Evolutionary conservation across 1,284 basidiomycete genomes (phyloP).

Genomic region (Ustilago hordei): DNA sequence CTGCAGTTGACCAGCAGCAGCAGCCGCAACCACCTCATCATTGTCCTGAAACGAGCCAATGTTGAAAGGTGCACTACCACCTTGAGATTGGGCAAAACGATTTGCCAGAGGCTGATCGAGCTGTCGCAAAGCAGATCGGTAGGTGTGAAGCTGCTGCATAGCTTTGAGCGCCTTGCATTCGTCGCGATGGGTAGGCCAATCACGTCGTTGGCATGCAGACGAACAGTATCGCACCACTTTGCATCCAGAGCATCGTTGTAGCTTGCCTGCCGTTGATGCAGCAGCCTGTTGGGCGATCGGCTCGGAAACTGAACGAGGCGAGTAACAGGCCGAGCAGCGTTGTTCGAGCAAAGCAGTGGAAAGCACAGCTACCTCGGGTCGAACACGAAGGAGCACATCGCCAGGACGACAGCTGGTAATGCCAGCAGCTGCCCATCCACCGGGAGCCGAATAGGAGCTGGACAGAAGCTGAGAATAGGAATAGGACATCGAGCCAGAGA

Average conservation of each 20-base stretch:
- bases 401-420: constrained; percentile 44
- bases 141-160: constrained; percentile 40
- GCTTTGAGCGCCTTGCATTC: constrained; percentile 53
- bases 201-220: constrained; percentile 38
- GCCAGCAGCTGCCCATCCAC: constrained; percentile 42
- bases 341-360: constrained; percentile 36
- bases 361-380: constrained; percentile 37
- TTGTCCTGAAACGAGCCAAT: constrained; percentile 46
- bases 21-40: constrained; percentile 34
- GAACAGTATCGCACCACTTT: constrained; percentile 50
- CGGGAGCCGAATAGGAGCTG: constrained; percentile 41
- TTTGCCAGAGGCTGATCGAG: constrained; percentile 32
- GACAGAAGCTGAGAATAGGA: constrained; percentile 43
- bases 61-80: constrained; percentile 21
- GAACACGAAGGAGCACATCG: constrained; percentile 37
- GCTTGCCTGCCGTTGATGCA: constrained; percentile 12
- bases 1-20: constrained; percentile 18
- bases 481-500: constrained; percentile 39
- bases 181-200: constrained; percentile 48
- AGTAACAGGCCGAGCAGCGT: constrained; percentile 47
- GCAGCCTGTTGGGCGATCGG: too few species aligned
- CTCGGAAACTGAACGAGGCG: constrained; percentile 6
- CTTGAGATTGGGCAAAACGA: constrained; percentile 19
- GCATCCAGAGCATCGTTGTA: constrained; percentile 52
- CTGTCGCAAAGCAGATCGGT: constrained; percentile 21